A percentile compares a stretch with the other conserved stretches of the same genome.
Evolutionary conservation across 2,329 filamentous ascomycete species (phyloP).

Genomic region (Pestalotiopsis sp.): DNA sequence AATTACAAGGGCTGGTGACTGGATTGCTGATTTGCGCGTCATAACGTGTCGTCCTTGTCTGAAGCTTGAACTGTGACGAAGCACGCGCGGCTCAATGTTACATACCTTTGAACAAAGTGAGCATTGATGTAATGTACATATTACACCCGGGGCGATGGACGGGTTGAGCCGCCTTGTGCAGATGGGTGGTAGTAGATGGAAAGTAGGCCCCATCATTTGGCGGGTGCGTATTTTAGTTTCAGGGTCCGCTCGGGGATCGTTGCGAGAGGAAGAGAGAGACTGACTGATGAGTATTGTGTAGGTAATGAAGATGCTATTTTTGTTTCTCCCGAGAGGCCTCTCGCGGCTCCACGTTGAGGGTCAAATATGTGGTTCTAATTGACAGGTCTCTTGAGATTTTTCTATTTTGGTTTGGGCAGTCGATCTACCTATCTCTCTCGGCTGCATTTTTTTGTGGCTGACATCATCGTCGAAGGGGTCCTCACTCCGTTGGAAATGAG

Average conservation of each 20-base stretch:
- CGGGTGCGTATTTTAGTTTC: background rate
- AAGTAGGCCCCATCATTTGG: too few relatives aligned
- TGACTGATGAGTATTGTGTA: background rate
- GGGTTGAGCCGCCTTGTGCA: too few relatives aligned
- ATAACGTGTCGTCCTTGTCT: too few relatives aligned
- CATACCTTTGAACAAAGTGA: background rate
- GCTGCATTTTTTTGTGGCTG: too few relatives aligned
- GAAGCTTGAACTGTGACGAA: background rate
- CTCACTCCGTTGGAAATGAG: too few relatives aligned
- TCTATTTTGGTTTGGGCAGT: background rate
- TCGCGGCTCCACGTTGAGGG: background rate
- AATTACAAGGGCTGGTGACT: background rate
- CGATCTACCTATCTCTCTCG: too few relatives aligned
- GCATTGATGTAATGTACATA: too few relatives aligned
- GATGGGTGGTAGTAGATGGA: too few relatives aligned
- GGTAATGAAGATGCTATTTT: background rate
- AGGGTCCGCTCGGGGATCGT: background rate
- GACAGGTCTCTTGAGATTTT: background rate
- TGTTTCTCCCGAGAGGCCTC: background rate
- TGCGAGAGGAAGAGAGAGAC: background rate
- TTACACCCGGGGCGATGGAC: too few relatives aligned
- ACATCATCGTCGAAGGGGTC: too few relatives aligned
- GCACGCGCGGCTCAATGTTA: background rate
- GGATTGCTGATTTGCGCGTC: background rate
- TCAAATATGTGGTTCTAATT: background rate